Evolutionary conservation across 139 green algal genomes (phyloP).

Genomic region (Nannochloris sp.): DNA sequence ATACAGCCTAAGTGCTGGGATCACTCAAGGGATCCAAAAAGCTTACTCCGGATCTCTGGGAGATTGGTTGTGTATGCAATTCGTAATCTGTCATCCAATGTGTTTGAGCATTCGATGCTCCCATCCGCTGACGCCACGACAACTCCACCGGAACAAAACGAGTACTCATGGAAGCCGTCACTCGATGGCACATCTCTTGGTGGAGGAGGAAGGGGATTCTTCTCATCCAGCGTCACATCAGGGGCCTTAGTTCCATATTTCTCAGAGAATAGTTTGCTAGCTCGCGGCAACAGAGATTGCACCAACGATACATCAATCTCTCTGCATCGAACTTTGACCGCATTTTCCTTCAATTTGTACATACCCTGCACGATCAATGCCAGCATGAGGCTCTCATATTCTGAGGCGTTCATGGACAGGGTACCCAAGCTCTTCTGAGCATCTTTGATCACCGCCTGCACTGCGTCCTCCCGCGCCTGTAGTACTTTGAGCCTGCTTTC

Average conservation of each 20-base stretch:
- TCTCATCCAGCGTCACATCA: slow-evolving; percentile 50
- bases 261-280: slow-evolving; percentile 19
- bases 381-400: slow-evolving; percentile 77
- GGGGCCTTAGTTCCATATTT: slow-evolving; percentile 40
- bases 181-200: slow-evolving; percentile 29
- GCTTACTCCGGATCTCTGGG: slow-evolving; percentile 51
- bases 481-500: slow-evolving; percentile 86
- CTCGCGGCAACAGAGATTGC: slow-evolving; percentile 37
- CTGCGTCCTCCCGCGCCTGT: slow-evolving; percentile 71
- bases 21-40: slow-evolving; percentile 47
- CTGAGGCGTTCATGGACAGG: slow-evolving; percentile 45
- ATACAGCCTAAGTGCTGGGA: background rate
- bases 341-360: slow-evolving; percentile 62
- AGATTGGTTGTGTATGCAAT: slow-evolving; percentile 74
- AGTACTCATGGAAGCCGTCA: slow-evolving; percentile 35
- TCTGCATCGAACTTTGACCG: slow-evolving; percentile 52
- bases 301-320: slow-evolving; percentile 62
- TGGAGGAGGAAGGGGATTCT: slow-evolving; percentile 56
- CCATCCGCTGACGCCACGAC: slow-evolving; percentile 74
- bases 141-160: slow-evolving; percentile 74
- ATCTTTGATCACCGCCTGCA: slow-evolving; percentile 53
- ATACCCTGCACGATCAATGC: slow-evolving; percentile 78
- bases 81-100: slow-evolving; percentile 79
- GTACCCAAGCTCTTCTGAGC: slow-evolving; percentile 49
- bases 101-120: slow-evolving; percentile 87